These are phyloP conservation scores for Dryas alaskensis DNA, from an alignment of 306 rosid genomes.

Conservation along the genomic window DNA sequence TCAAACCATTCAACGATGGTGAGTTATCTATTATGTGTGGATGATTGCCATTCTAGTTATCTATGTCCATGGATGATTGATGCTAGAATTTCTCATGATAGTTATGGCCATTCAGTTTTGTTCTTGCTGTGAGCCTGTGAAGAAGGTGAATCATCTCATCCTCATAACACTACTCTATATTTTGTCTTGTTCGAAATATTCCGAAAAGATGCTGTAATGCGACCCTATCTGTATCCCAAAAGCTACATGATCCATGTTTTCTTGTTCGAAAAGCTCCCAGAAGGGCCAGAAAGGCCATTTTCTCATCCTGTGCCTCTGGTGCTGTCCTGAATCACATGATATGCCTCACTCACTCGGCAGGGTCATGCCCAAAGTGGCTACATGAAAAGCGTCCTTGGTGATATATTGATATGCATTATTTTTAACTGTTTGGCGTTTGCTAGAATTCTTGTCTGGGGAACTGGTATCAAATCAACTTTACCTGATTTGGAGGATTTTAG, in stretches of 20 bases:
- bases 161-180: background rate
- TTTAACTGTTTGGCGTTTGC: background rate
- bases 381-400: background rate
- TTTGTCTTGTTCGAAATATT: background rate
- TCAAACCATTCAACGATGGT: background rate
- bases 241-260: background rate
- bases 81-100: too few relatives aligned
- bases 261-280: background rate
- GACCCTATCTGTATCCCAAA: background rate
- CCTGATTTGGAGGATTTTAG: background rate
- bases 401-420: background rate
- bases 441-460: background rate
- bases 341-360: background rate
- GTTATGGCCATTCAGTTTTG: background rate
- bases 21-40: background rate
- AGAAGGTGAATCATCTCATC: background rate
- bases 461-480: slow-evolving; percentile 3
- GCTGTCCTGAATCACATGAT: background rate
- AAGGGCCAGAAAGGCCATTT: background rate
- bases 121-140: background rate
- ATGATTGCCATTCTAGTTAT: too few relatives aligned
- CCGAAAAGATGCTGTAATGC: background rate
- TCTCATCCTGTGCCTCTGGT: background rate
- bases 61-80: too few relatives aligned
- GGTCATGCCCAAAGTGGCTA: background rate